Percentiles rank a stretch among this genome's conserved stretches.
Evolutionary conservation across 768 basidiomycete species (phyloP).

Genomic region (Lactarius indigo): DNA sequence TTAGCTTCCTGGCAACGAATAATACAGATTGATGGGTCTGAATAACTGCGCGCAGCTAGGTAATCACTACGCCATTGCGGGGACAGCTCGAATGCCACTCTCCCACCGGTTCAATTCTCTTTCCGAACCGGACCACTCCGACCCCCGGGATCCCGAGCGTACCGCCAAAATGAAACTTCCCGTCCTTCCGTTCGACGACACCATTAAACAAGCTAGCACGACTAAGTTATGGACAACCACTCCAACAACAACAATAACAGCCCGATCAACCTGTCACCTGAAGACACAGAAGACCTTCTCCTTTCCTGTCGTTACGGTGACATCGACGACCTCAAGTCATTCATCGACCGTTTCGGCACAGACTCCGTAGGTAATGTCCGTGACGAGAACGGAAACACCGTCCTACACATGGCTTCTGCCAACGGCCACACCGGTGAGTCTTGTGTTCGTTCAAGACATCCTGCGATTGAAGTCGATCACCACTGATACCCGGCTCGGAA

Average conservation of each 20-base stretch:
- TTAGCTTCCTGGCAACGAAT: not conserved
- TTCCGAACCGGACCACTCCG: no score
- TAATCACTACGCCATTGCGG: no score
- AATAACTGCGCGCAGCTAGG: no score
- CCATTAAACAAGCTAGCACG: not conserved
- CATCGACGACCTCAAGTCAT: slow-evolving; percentile 68
- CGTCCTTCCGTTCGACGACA: no score
- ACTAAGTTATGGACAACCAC: not conserved
- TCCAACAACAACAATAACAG: no score
- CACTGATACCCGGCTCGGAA: slow-evolving; percentile 34
- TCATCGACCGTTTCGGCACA: slow-evolving; percentile 55
- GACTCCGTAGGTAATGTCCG: slow-evolving; percentile 45
- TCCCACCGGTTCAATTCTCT: no score
- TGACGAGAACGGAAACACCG: slow-evolving; percentile 76
- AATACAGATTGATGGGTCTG: not conserved
- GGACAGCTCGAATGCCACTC: no score
- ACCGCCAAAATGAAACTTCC: no score
- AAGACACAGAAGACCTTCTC: slow-evolving; percentile 69
- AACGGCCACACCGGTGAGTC: slow-evolving; percentile 84
- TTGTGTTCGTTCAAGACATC: not conserved
- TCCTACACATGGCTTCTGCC: slow-evolving; percentile 82
- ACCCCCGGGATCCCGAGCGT: no score
- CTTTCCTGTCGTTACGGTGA: slow-evolving; percentile 89
- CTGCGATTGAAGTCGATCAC: not conserved
- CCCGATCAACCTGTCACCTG: slow-evolving; percentile 28